A percentile compares a stretch with the other conserved stretches of the same genome.
phyloP scores from a whole-genome alignment of 1,139 yeast species.

The Lodderomyces elongisporus region DNA sequence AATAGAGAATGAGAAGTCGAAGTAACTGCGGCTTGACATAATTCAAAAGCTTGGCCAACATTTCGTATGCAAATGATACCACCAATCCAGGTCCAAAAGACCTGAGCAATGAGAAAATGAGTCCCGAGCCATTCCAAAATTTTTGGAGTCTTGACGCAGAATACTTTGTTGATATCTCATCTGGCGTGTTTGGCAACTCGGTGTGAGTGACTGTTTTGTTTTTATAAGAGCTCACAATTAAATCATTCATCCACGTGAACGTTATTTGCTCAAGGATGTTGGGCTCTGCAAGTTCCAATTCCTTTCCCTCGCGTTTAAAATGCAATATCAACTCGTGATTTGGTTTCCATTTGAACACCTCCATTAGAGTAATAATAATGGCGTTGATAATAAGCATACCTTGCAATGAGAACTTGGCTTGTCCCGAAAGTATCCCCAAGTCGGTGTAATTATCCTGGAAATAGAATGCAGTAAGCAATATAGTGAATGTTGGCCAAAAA shows the following conservation, averaged over 20 bases:
- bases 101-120: constrained; percentile 36
- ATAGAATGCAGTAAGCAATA: constrained; percentile 18
- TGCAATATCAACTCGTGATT: constrained; percentile 19
- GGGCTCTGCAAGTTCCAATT: constrained; percentile 27
- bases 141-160: constrained; percentile 16
- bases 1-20: constrained; percentile 41
- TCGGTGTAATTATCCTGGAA: constrained; percentile 28
- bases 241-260: constrained; percentile 58
- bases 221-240: constrained; percentile 46
- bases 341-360: constrained; percentile 27
- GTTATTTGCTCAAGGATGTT: constrained; percentile 49
- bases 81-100: constrained; percentile 47
- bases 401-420: constrained; percentile 15
- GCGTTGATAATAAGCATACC: constrained; percentile 18
- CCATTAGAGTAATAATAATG: constrained; percentile 19
- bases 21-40: constrained; percentile 57
- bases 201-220: constrained; percentile 44
- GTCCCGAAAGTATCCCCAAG: constrained; percentile 15
- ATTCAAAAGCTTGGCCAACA: constrained; percentile 38
- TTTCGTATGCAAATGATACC: constrained; percentile 41
- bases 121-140: constrained; percentile 29
- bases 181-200: constrained; percentile 54
- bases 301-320: constrained; percentile 11
- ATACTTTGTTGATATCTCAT: constrained; percentile 36
- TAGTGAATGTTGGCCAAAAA: constrained; percentile 38